Percentiles rank a stretch among this genome's conserved stretches.
phyloP scores from a whole-genome alignment of 768 basidiomycete species.

The Pisolithus tinctorius region DNA sequence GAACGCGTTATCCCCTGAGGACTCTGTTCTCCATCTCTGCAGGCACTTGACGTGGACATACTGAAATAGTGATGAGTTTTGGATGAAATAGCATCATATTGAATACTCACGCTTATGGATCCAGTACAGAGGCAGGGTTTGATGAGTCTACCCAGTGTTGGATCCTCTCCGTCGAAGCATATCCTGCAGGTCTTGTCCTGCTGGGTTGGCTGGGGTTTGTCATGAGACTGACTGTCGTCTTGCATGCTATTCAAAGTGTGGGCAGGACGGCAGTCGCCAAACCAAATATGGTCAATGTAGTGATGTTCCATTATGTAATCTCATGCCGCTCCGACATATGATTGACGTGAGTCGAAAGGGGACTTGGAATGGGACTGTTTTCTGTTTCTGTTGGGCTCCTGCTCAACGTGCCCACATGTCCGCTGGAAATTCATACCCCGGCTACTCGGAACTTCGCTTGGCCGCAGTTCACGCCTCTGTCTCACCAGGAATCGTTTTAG shows the following conservation, averaged over 20 bases:
- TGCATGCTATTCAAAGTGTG: neutral
- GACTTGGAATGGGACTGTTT: neutral
- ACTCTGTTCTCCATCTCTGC: slow-evolving; percentile 64
- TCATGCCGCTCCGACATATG: too few species aligned
- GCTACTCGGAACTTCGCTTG: too few species aligned
- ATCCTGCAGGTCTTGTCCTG: slow-evolving; percentile 76
- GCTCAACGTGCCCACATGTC: too few species aligned
- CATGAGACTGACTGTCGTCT: slow-evolving; percentile 9
- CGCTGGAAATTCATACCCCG: too few species aligned
- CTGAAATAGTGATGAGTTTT: slow-evolving; percentile 32
- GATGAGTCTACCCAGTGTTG: slow-evolving; percentile 65
- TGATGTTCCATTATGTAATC: too few species aligned
- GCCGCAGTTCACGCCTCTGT: too few species aligned
- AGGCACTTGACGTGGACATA: slow-evolving; percentile 78
- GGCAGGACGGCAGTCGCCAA: too few species aligned
- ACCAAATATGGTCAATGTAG: too few species aligned
- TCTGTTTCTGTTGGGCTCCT: neutral
- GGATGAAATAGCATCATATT: slow-evolving; percentile 1
- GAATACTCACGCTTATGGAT: slow-evolving; percentile 53
- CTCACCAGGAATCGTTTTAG: neutral
- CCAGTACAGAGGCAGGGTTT: slow-evolving; percentile 67
- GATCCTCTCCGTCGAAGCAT: slow-evolving; percentile 66
- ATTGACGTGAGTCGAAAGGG: too few species aligned
- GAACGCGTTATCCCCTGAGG: slow-evolving; percentile 59
- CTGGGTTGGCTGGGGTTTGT: slow-evolving; percentile 6